Evolutionary conservation across 257 asterid species (phyloP).

Genomic region (Fraxinus anomala): DNA sequence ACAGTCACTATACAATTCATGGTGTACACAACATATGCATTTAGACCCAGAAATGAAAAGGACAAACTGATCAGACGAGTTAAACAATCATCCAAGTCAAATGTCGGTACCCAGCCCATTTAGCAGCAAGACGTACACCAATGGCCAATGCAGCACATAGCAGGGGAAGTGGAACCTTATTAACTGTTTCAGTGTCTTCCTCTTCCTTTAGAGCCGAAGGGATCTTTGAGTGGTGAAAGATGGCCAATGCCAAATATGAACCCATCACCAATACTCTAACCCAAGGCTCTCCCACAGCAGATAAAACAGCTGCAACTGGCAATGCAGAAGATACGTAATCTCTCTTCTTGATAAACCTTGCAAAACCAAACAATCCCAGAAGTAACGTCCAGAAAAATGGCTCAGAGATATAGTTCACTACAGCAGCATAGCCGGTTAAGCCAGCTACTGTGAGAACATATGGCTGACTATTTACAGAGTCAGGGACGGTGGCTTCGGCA

Average conservation of each 20-base stretch:
- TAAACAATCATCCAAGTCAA: slow-evolving; percentile 96
- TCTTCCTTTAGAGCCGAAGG: slow-evolving; percentile 32
- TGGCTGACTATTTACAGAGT: slow-evolving; percentile 75
- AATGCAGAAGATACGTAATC: slow-evolving; percentile 78
- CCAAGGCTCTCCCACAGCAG: slow-evolving; percentile 96
- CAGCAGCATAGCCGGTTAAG: slow-evolving; percentile 75
- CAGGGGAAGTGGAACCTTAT: slow-evolving; percentile 68
- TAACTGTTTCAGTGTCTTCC: slow-evolving; percentile 31
- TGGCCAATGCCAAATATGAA: slow-evolving; percentile 66
- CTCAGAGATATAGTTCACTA: slow-evolving; percentile 70
- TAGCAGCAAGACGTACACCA: slow-evolving; percentile 72
- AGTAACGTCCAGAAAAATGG: slow-evolving; percentile 76
- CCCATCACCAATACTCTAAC: slow-evolving; percentile 55
- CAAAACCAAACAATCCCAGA: slow-evolving; percentile 59
- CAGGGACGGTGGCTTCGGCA: slow-evolving; percentile 75
- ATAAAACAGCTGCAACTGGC: slow-evolving; percentile 77
- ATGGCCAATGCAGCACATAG: slow-evolving; percentile 75
- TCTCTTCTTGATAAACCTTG: slow-evolving; percentile 59
- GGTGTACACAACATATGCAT: background rate
- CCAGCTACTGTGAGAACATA: slow-evolving; percentile 72
- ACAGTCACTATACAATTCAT: background rate
- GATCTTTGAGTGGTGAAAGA: slow-evolving; percentile 40
- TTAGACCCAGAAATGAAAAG: background rate
- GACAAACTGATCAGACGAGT: slow-evolving; percentile 4
- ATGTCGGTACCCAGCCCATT: slow-evolving; percentile 94